Evolutionary conservation across 192 early-diverging fungal genomes (phyloP).

Genomic region (Entomortierella parvispora): DNA sequence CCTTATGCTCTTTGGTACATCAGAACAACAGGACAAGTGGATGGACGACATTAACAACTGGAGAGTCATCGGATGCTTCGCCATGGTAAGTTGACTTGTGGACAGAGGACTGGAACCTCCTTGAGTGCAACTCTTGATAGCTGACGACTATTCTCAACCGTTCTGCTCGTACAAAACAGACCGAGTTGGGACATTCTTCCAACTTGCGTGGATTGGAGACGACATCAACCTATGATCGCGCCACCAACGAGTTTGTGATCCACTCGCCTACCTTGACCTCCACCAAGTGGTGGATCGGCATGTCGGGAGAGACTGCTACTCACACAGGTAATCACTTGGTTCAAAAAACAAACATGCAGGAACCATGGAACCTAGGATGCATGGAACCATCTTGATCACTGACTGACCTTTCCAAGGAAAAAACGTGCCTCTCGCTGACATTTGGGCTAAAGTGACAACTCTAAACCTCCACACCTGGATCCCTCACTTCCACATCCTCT

Average conservation of each 20-base stretch:
- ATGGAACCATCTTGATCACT: neutral
- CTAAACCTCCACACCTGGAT: neutral
- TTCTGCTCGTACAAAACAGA: slow-evolving; percentile 59
- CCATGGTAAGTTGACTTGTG: slow-evolving; percentile 58
- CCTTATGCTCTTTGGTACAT: slow-evolving; percentile 64
- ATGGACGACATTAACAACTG: slow-evolving; percentile 63
- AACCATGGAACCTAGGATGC: neutral
- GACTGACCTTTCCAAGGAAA: neutral
- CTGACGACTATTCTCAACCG: neutral
- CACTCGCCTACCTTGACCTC: slow-evolving; percentile 66
- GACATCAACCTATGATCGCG: slow-evolving; percentile 68
- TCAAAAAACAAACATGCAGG: neutral
- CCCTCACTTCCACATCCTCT: neutral
- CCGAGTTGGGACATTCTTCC: slow-evolving; percentile 71
- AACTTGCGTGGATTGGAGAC: slow-evolving; percentile 72
- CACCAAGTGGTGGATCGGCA: slow-evolving; percentile 79
- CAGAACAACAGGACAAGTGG: slow-evolving; percentile 65
- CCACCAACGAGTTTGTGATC: slow-evolving; percentile 67
- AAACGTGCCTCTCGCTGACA: neutral
- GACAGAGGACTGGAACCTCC: neutral
- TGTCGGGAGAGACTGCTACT: slow-evolving; percentile 72
- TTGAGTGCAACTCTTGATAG: too few relatives aligned
- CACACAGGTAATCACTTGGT: slow-evolving; percentile 61
- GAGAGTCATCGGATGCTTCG: slow-evolving; percentile 71
- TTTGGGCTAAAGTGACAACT: slow-evolving; percentile 23